phyloP scores from a whole-genome alignment of 176 grass and related monocot species.

The Juncus effusus region DNA sequence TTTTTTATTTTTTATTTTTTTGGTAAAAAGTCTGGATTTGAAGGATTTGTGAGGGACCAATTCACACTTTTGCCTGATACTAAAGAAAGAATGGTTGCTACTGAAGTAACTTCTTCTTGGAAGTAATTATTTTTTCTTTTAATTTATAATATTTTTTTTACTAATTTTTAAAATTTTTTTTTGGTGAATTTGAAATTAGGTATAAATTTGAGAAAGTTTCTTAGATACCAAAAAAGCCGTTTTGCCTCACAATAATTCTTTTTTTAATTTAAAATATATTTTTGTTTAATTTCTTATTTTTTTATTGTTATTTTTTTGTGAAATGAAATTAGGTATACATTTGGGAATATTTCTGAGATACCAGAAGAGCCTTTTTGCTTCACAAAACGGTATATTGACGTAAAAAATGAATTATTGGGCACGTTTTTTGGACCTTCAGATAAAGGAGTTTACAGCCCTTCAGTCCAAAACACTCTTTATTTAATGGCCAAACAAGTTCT shows the following conservation, averaged over 20 bases:
- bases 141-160: not conserved
- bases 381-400: slow-evolving; percentile 62
- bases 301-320: not conserved
- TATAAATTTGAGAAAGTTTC: not conserved
- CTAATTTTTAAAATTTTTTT: not conserved
- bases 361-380: slow-evolving; percentile 78
- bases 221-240: not conserved
- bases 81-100: slow-evolving; percentile 85
- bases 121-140: slow-evolving; percentile 38
- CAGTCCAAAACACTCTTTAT: slow-evolving; percentile 85
- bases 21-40: slow-evolving; percentile 69
- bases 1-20: slow-evolving; percentile 6
- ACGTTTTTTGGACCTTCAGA: slow-evolving; percentile 81
- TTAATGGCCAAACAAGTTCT: slow-evolving; percentile 84
- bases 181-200: not conserved
- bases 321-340: slow-evolving; percentile 56
- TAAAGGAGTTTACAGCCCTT: slow-evolving; percentile 87
- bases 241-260: not conserved
- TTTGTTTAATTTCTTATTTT: not conserved
- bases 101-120: slow-evolving; percentile 93
- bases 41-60: slow-evolving; percentile 77
- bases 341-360: slow-evolving; percentile 54
- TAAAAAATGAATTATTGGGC: slow-evolving; percentile 67
- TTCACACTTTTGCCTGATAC: slow-evolving; percentile 91
- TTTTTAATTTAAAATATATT: not conserved